These are phyloP conservation scores for Arthrobotrys megalospora DNA, from an alignment of 2,329 filamentous ascomycete species.

Conservation along the genomic window DNA sequence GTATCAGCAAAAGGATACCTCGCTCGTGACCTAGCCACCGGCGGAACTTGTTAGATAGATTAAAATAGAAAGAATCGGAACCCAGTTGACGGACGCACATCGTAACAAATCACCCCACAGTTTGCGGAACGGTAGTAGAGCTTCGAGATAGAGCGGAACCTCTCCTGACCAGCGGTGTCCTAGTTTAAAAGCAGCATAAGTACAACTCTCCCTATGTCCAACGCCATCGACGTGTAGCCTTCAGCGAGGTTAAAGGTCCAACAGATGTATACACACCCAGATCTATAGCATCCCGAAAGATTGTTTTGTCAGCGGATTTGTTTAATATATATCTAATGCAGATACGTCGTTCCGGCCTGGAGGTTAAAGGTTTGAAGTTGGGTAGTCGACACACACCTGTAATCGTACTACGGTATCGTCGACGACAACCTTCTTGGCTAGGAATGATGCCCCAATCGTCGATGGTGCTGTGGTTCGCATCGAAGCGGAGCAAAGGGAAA, in stretches of 20 bases:
- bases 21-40: slow-evolving; percentile 45
- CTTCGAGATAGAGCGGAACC: slow-evolving; percentile 92
- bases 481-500: slow-evolving; percentile 19
- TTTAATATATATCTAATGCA: neutral
- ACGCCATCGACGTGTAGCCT: neutral
- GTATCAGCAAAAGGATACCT: slow-evolving; percentile 23
- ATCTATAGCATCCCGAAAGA: slow-evolving; percentile 18
- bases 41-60: slow-evolving; percentile 9
- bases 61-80: neutral
- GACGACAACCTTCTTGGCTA: slow-evolving; percentile 65
- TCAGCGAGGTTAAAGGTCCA: neutral
- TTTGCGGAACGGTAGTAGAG: slow-evolving; percentile 85
- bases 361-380: neutral
- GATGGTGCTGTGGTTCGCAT: slow-evolving; percentile 60
- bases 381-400: slow-evolving; percentile 60
- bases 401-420: slow-evolving; percentile 65
- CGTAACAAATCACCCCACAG: slow-evolving; percentile 64
- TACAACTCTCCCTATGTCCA: neutral
- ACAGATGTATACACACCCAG: slow-evolving; percentile 36
- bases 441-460: slow-evolving; percentile 64
- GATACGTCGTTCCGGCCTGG: too few species aligned
- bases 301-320: neutral
- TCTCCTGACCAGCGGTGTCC: slow-evolving; percentile 83
- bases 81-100: slow-evolving; percentile 56
- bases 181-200: slow-evolving; percentile 21